Evolutionary conservation across 2,329 filamentous ascomycete genomes (phyloP), one percentile per base, ranked within the genome.

Genomic region (Claviceps quebecensis): DNA sequence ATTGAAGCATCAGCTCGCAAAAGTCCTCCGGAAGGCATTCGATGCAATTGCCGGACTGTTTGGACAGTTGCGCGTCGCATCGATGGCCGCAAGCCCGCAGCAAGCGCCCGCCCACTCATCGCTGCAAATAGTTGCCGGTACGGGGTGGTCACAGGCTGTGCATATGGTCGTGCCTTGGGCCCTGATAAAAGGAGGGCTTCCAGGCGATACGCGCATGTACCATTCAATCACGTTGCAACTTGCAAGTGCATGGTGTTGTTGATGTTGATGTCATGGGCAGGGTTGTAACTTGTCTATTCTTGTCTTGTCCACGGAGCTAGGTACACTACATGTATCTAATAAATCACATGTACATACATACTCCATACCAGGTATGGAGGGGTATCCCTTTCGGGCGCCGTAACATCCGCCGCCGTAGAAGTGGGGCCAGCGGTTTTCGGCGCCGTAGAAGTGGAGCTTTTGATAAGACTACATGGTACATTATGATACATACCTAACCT

Each of bases 1-100:
- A 81, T 72, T 59, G 77, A 72, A 55, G 77, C 74, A 69, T 87
- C 78, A 57, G 81, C 74, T 59, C 81, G 75, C 54, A 87, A 74
- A 38, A 89, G 76, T 26, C 85, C 84, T 51, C 83, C 82, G 14
- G 81, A 80, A 37, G 82, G 78, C 53, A 83, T 73, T 55, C 75
- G 80, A 67, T 86, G 81, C 59, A 85, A 72, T 64, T 82, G 77
- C 60, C 84, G 83, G 60, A 73, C 71, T 56, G 73, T 67, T 60
- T 72, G 72, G 60, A 74, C 67, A 56, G 73, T 67, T 58, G 73
- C 74, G 67, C 79, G 80, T 69, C 81, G 80, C 66, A 81, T 73
- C 61, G 81, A 70, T 68, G 83, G 80, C 69, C 80, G 72, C 59
- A 86, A 76, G 70, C 85, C 81, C 65, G 83, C 80, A 68, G 85